Conservation (phyloP, 345 rosid species). For the Lumnitzera littorea region DNA sequence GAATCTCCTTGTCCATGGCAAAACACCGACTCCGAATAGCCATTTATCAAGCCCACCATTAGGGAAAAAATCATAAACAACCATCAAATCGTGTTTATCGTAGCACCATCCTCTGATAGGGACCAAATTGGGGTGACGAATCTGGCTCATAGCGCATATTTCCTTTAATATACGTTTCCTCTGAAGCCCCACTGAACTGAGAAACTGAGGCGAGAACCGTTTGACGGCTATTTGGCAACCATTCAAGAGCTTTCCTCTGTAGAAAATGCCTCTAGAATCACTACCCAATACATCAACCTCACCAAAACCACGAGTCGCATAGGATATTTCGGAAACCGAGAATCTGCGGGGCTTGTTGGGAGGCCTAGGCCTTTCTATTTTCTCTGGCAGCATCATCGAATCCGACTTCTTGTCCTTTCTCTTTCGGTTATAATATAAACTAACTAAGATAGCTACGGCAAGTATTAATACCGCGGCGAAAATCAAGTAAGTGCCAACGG, state of each 20-base stretch:
- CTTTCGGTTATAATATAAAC: conserved; percentile 24
- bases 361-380: conserved; percentile 31
- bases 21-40: conserved; percentile 37
- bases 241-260: conserved; percentile 35
- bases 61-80: conserved; percentile 29
- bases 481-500: conserved; percentile 26
- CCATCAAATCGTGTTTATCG: conserved; percentile 29
- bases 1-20: conserved; percentile 38
- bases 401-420: conserved; percentile 15
- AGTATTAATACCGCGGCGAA: conserved; percentile 26
- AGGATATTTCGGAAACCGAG: conserved; percentile 28
- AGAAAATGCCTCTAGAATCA: conserved; percentile 29
- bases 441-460: conserved; percentile 17
- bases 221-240: conserved; percentile 39
- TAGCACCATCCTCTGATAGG: conserved; percentile 46
- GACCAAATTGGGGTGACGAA: conserved; percentile 40
- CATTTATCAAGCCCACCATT: conserved; percentile 43
- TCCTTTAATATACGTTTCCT: conserved; percentile 27
- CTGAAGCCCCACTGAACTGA: conserved; percentile 27
- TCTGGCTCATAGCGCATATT: conserved; percentile 25
- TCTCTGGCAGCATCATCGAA: conserved; percentile 11
- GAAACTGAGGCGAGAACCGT: conserved; percentile 25
- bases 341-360: conserved; percentile 41
- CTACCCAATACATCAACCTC: conserved; percentile 34
- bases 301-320: conserved; percentile 30